Base-by-base conservation (phyloP, 805 yeast species). In the Yarrowia alimentaria region DNA sequence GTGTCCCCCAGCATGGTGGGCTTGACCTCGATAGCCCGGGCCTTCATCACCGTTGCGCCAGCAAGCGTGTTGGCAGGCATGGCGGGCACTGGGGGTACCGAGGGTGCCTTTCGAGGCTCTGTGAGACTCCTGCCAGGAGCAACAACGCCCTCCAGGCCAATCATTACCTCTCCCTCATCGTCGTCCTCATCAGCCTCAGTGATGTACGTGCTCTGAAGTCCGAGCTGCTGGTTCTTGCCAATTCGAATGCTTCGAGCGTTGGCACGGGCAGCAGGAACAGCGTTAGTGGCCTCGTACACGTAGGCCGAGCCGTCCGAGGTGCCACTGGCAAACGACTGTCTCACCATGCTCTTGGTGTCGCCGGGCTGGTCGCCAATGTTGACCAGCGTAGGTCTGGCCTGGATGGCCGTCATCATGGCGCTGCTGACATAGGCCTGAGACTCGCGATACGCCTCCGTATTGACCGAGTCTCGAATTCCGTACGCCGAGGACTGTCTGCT, bases 371-470 rank as follows among this genome's bases (percentile, higher is more conserved):
- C 30, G 10, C 37, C 37, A 20, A 79, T 75, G 49, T 74, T 74
- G n/a, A 86, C 83, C 55, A 86, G 69, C 57, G 76, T 75, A 1
- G 95, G 93, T 60, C 76, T 79, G 2, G 85, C 93, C 54, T 82
- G 76, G 52, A 85, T 82, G 2, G 93, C 94, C 0, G 89, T 84
- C 61, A 82, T 83, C 47, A 70, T 70, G 14, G 69, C 65, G 5
- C 73, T 71, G 37, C 68, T 61, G 5, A 69, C 67, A 19, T 67
- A 68, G 13, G 73, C 73, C 7, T 82, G 76, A 5, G 73, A 68
- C 21, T 66, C 70, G 3, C 73, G 61, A 52, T 64, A 69, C 55
- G 62, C 63, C 55, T 68, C 70, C 16, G 71, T 71, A 18, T 66
- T 57, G 58, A 71, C 58, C 51, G 73, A 58, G 42, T 65, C 63